Percentiles rank a stretch among this genome's conserved stretches.
Conservation (phyloP, 202 grass and related monocot species). For the Cymbopogon flexuosus region DNA sequence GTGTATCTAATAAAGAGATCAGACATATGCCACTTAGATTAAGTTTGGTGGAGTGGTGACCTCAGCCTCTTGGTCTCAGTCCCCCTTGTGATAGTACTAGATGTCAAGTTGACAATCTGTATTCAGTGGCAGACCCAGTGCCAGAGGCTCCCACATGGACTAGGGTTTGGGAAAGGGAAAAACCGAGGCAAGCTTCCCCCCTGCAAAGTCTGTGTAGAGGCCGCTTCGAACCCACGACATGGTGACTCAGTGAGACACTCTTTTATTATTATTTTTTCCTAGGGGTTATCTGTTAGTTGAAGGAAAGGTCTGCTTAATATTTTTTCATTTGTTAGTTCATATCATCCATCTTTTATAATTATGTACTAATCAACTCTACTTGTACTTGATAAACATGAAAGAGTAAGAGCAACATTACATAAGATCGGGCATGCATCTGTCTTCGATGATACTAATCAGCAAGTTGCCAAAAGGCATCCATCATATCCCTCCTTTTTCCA, state of each 20-base stretch:
- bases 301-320: not conserved
- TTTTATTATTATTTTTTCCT: not conserved
- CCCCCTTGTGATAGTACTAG: not conserved
- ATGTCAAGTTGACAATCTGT: not conserved
- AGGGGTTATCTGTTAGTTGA: not conserved
- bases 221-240: no score
- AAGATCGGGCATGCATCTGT: not conserved
- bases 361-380: not conserved
- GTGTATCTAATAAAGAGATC: not conserved
- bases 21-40: not conserved
- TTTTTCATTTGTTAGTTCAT: not conserved
- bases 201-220: no score
- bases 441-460: not conserved
- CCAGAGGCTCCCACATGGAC: no score
- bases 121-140: not conserved
- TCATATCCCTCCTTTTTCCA: not conserved
- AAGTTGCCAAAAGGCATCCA: not conserved
- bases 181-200: no score
- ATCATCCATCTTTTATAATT: not conserved
- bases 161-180: no score
- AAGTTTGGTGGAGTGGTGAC: not conserved
- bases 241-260: no score
- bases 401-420: not conserved
- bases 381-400: not conserved
- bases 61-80: not conserved